Evolutionary conservation across 1,139 yeast species (phyloP), one percentile per base, ranked within the genome.

Genomic region (Williopsis jadinii): DNA sequence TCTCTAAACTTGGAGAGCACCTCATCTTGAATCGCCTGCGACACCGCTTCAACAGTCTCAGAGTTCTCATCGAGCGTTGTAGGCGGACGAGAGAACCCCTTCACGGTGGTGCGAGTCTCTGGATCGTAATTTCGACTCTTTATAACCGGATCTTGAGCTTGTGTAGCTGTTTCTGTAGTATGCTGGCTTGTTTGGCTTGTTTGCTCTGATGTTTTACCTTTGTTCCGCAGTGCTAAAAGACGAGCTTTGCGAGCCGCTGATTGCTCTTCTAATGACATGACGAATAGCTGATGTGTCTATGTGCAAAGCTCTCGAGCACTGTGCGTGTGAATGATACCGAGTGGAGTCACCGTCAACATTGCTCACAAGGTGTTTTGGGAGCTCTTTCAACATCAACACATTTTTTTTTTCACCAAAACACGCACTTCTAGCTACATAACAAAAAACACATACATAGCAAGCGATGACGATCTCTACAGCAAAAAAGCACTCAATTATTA

Each of bases 171-270:
- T 31, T 42, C 37, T 34, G 3, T 26, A 12, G 40, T 19, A 36
- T 40, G 36, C 28, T 36, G 11, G 13, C 11, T n/a, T 11, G 32
- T 4, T 26, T 9, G 14, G 31, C 10, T 14, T 5, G 12, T 27
- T 12, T 28, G 13, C 19, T 32, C 9, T 11, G 43, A 33, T 12
- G 39, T 43, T 24, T 40, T 47, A 39, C 58, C 58, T 35, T 64
- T 55, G 40, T 54, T 54, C 34, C 68, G 56, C 28, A 70, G 55
- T 30, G 59, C 62, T 3, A 64, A 65, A 9, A 70, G 53, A 34
- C 68, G 53, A 31, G 60, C 62, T 45, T 63, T 67, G 45, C 75
- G 56, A 28, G 59, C 66, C 9, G 52, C 55, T 3, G 69, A 61
- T 43, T 66, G 70, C n/a, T 59, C 52, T 38, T 66, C 66, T 32